Evolutionary conservation across 495 filamentous ascomycete genomes (phyloP).

Genomic region (Choiromyces venosus): DNA sequence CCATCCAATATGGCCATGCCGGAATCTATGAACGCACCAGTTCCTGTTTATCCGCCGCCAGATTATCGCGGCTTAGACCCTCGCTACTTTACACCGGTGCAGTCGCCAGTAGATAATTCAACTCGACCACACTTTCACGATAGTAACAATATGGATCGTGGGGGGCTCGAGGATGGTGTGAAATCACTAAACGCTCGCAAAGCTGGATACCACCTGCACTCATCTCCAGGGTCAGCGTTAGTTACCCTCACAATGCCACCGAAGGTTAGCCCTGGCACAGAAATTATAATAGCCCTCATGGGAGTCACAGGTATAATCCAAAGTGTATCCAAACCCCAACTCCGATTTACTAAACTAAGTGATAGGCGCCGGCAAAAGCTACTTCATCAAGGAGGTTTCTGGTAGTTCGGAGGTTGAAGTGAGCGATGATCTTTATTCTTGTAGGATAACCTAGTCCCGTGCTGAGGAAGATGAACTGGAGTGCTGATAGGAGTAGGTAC

Average conservation of each 20-base stretch:
- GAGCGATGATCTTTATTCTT: constrained; percentile 26
- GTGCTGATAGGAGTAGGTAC: constrained; percentile 19
- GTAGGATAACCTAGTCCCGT: constrained; percentile 6
- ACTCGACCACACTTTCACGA: background rate
- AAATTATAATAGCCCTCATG: constrained; percentile 45
- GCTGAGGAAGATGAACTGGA: background rate
- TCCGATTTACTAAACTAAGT: background rate
- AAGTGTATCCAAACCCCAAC: background rate
- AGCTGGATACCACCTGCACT: background rate
- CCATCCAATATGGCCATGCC: background rate
- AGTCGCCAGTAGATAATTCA: background rate
- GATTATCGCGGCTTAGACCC: background rate
- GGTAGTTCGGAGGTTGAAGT: constrained; percentile 24
- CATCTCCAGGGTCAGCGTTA: background rate
- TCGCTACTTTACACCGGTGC: background rate
- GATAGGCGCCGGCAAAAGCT: constrained; percentile 45
- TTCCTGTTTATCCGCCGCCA: background rate
- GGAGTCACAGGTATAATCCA: constrained; percentile 43
- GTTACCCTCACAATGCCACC: background rate
- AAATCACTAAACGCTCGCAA: background rate
- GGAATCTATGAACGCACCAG: background rate
- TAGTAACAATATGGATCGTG: background rate
- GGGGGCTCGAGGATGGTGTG: background rate
- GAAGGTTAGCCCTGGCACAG: background rate
- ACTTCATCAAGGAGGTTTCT: constrained; percentile 42